Evolutionary conservation across 805 yeast genomes (phyloP).

Genomic region (Metschnikowia lochheadii): DNA sequence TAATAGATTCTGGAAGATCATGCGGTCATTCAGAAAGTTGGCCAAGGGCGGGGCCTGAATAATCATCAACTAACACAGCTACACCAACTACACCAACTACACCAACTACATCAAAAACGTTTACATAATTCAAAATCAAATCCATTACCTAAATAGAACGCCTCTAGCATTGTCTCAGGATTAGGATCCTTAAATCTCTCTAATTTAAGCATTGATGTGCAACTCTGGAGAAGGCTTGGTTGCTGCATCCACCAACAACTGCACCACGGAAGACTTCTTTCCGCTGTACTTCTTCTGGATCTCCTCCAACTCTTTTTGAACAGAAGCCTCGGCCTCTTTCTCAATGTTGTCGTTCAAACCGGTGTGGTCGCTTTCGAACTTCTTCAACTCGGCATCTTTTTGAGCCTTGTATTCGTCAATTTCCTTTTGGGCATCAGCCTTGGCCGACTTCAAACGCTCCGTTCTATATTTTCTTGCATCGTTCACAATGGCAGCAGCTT

Average conservation of each 20-base stretch:
- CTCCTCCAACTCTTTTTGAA: slow-evolving; percentile 64
- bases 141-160: not conserved
- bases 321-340: slow-evolving; percentile 70
- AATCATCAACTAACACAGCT: not conserved
- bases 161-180: not conserved
- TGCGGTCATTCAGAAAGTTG: slow-evolving; percentile 36
- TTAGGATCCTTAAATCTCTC: not conserved
- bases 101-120: not conserved
- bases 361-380: slow-evolving; percentile 66
- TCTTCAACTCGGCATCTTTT: slow-evolving; percentile 78
- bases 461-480: slow-evolving; percentile 87
- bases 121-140: not conserved
- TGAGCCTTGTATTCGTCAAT: slow-evolving; percentile 78
- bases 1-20: slow-evolving; percentile 61
- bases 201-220: slow-evolving; percentile 63
- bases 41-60: slow-evolving; percentile 28
- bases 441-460: slow-evolving; percentile 87
- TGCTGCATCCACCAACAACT: slow-evolving; percentile 75
- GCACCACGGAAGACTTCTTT: slow-evolving; percentile 65
- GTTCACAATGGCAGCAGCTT: slow-evolving; percentile 93
- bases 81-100: not conserved
- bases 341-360: slow-evolving; percentile 76
- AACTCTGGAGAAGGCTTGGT: slow-evolving; percentile 75
- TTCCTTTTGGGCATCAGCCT: slow-evolving; percentile 86
- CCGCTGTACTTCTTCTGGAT: slow-evolving; percentile 60